Evolutionary conservation across 768 basidiomycete genomes (phyloP), one percentile per base, ranked within the genome.

Genomic region (Clavaria fumosa): DNA sequence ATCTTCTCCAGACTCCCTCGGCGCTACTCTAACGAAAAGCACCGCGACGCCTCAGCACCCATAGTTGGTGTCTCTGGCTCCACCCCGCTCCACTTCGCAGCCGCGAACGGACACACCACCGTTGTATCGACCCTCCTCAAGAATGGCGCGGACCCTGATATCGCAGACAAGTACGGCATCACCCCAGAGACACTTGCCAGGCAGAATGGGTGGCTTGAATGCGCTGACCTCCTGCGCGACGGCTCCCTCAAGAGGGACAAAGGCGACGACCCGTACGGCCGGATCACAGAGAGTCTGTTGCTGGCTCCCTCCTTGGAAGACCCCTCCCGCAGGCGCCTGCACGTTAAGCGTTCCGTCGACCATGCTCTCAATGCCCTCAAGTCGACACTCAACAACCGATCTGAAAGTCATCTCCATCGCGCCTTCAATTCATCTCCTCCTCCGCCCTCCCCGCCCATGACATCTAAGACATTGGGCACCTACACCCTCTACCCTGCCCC

Each of bases 41-140:
- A 63, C 42, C 66, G 79, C 37, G 75, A 78, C 49, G 49, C 72
- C 12, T 67, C 78, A 23, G 68, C 67, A 3, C 77, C 78, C 36
- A 81, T 81, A 48, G 72, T 83, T 30, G 82, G 80, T 31, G 72
- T 75, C 5, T 78, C 80, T n/a, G 91, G 90, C 22, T 81, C 82
- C 3, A 95, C 93, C 0, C 88, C 95, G 0, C 75, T 97, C 18
- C 95, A 99, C 54, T 99, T 96, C 53, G 93, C 95, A 10, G 82
- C 90, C 23, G 90, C 93, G 20, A 90, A 95, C 49, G 91, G 91
- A 3, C 86, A 99, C 58, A 71, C 71, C 21, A 57, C 66, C 18
- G 75, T 90, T 47, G 73, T 89, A 31, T 68, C 66, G 42, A 72
- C 81, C 23, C 75, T 99, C 30, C 75, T 99, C 26, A 70, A 78